These are phyloP conservation scores for Ganoderma lingzhi DNA, from an alignment of 1,284 basidiomycete species.

Conservation along the genomic window DNA sequence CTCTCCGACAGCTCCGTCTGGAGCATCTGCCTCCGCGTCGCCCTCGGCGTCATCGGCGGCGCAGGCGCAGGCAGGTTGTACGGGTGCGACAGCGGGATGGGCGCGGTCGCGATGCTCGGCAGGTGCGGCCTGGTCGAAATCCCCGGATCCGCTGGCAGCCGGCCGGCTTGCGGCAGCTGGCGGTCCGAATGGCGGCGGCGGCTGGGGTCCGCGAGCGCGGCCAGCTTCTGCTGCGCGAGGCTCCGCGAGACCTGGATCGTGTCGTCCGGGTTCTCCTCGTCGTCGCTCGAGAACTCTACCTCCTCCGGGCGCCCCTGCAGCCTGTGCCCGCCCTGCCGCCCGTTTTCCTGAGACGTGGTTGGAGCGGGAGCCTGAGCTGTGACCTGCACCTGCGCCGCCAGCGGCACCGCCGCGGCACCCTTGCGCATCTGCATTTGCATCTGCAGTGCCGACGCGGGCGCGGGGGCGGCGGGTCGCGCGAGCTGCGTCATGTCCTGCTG, in stretches of 20 bases:
- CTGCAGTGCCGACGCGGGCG: conserved; percentile 45
- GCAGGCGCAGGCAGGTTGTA: conserved; percentile 77
- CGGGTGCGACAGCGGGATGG: conserved; percentile 72
- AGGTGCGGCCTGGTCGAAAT: conserved; percentile 30
- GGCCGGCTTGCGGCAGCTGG: conserved; percentile 26
- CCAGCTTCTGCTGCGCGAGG: conserved; percentile 68
- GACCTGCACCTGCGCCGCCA: conserved; percentile 66
- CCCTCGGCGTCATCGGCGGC: conserved; percentile 82
- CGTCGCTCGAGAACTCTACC: conserved; percentile 75
- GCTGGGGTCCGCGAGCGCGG: conserved; percentile 54
- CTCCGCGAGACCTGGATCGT: conserved; percentile 64
- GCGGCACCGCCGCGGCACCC: conserved; percentile 69
- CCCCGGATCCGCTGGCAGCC: conserved; percentile 8
- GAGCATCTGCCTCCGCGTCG: conserved; percentile 86
- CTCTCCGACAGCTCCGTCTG: conserved; percentile 88
- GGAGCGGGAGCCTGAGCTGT: conserved; percentile 44
- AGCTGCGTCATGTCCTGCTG: conserved; percentile 54
- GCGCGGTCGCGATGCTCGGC: conserved; percentile 45
- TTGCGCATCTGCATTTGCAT: conserved; percentile 66
- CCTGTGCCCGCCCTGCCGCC: conserved; percentile 51
- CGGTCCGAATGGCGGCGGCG: conserved; percentile 43
- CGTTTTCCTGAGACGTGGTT: conserved; percentile 26
- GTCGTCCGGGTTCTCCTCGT: conserved; percentile 54
- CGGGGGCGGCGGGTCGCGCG: conserved; percentile 15
- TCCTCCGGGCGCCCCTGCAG: conserved; percentile 72